Evolutionary conservation across 129 eudicot species (phyloP).

Genomic region (sunflower (Helianthus annuus)): DNA sequence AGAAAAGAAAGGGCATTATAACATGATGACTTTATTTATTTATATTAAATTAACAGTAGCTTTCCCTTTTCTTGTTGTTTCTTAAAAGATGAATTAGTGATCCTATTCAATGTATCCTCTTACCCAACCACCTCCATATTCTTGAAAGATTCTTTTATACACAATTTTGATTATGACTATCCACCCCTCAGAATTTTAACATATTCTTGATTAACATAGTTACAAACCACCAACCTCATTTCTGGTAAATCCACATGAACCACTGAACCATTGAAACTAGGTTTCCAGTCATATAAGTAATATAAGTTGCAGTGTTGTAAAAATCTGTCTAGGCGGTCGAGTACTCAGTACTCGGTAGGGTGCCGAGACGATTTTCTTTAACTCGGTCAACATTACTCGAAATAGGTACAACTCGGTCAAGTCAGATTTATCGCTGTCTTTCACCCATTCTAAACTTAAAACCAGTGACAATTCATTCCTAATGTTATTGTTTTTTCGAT

Average conservation of each 20-base stretch:
- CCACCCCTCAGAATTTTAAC: slow-evolving; percentile 31
- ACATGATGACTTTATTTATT: slow-evolving; percentile 30
- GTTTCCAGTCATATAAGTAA: neutral
- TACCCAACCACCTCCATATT: slow-evolving; percentile 42
- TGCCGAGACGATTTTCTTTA: too few species aligned
- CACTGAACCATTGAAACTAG: neutral
- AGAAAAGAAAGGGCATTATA: slow-evolving; percentile 28
- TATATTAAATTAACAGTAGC: slow-evolving; percentile 21
- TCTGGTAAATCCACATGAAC: neutral
- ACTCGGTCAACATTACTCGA: too few species aligned
- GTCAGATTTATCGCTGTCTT: too few species aligned
- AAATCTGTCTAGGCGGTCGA: too few species aligned
- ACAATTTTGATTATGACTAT: slow-evolving; percentile 25
- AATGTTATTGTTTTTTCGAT: neutral
- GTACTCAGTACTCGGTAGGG: too few species aligned
- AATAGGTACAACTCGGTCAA: too few species aligned
- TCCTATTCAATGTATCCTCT: slow-evolving; percentile 42
- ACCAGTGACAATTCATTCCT: slow-evolving; percentile 8
- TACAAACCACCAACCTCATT: slow-evolving; percentile 22
- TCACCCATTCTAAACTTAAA: neutral
- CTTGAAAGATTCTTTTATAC: slow-evolving; percentile 33
- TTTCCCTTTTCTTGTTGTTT: slow-evolving; percentile 24
- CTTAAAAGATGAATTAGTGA: slow-evolving; percentile 37
- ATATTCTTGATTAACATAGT: slow-evolving; percentile 17
- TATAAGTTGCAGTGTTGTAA: too few species aligned